Conservation (phyloP, 768 basidiomycete genomes). For the Candolleomyces aberdarensis region DNA sequence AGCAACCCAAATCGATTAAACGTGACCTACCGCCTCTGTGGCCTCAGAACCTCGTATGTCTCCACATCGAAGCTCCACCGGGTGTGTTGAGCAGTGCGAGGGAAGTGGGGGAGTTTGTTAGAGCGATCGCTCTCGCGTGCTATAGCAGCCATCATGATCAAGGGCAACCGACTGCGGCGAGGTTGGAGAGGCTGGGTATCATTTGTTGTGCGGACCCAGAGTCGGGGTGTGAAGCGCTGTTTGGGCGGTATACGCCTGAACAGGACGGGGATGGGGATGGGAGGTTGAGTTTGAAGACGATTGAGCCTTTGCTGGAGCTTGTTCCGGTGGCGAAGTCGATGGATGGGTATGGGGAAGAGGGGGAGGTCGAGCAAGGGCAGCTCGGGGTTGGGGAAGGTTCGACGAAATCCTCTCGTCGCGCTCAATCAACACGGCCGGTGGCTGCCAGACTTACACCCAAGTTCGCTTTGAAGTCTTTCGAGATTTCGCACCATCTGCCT, state of each 20-base stretch:
- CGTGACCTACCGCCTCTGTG: neutral
- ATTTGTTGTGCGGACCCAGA: neutral
- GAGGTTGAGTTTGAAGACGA: neutral
- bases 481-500: conserved; percentile 28
- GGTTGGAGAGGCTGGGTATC: neutral
- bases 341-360: too few species aligned
- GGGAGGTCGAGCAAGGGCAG: too few species aligned
- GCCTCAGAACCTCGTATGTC: neutral
- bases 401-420: neutral
- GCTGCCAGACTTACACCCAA: conserved; percentile 15
- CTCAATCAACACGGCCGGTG: too few species aligned
- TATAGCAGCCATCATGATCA: neutral
- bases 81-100: neutral
- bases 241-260: neutral
- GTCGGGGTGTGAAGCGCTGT: neutral
- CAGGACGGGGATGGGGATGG: neutral
- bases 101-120: neutral
- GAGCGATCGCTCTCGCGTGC: neutral
- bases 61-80: neutral
- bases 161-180: neutral
- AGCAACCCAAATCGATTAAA: neutral
- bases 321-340: neutral
- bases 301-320: conserved; percentile 1
- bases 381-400: conserved; percentile 13
- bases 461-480: conserved; percentile 21